A percentile compares a stretch with the other conserved stretches of the same genome.
Evolutionary conservation across 306 rosid genomes (phyloP).

Genomic region (Abrus precatorius): DNA sequence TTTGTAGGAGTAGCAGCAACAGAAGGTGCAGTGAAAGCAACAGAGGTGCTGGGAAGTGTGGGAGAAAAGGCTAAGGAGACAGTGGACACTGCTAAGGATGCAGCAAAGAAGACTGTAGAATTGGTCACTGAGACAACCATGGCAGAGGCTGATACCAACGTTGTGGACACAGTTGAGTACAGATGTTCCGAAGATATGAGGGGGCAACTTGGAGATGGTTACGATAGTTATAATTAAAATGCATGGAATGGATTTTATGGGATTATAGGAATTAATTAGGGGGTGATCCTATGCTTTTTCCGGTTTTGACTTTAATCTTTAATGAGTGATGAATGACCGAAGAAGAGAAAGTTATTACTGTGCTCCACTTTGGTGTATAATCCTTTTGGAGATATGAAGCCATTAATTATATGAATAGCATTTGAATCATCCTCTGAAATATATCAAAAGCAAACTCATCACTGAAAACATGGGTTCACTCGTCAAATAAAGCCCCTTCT

Average conservation of each 20-base stretch:
- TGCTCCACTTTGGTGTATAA: not conserved
- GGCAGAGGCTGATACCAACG: conserved; percentile 68
- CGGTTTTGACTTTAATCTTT: not conserved
- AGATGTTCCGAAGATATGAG: conserved; percentile 60
- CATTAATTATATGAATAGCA: not conserved
- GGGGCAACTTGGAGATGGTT: conserved; percentile 59
- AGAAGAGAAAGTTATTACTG: not conserved
- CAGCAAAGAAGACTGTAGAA: conserved; percentile 47
- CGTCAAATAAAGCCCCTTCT: not conserved
- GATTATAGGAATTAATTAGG: not conserved
- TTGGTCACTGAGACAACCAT: conserved; percentile 52
- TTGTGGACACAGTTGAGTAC: conserved; percentile 72
- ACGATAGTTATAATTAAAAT: conserved; percentile 19
- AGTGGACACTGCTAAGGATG: conserved; percentile 65
- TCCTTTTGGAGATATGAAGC: conserved; percentile 1
- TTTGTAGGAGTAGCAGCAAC: conserved; percentile 48
- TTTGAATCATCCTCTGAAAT: not conserved
- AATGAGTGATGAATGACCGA: not conserved
- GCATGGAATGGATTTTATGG: not conserved
- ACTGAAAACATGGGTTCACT: not conserved
- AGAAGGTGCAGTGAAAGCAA: conserved; percentile 47
- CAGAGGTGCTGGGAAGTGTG: conserved; percentile 46
- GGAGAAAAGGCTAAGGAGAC: conserved; percentile 50
- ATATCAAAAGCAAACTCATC: not conserved
- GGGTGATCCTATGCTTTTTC: conserved; percentile 9